A percentile compares a stretch with the other conserved stretches of the same genome.
Conservation (phyloP, 169 alveolate species). For the Cryptosporidium parvum region DNA sequence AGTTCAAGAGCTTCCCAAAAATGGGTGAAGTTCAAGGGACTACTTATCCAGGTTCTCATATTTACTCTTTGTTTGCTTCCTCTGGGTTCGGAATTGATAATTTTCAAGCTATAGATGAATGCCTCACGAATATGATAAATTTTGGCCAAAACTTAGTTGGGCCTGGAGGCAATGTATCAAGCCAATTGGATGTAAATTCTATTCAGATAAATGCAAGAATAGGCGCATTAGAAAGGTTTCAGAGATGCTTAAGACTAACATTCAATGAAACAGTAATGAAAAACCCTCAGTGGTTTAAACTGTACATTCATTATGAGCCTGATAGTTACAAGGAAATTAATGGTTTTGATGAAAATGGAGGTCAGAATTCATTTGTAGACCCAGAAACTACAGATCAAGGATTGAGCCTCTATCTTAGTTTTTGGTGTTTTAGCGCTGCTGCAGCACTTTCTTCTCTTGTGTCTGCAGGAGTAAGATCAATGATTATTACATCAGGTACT, state of each 20-base stretch:
- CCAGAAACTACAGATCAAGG: conserved; percentile 16
- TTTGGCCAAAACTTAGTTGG: conserved; percentile 58
- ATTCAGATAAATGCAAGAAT: conserved; percentile 76
- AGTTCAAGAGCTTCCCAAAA: conserved; percentile 1
- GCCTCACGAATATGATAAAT: conserved; percentile 63
- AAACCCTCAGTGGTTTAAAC: conserved; percentile 80
- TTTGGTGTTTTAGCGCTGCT: conserved; percentile 86
- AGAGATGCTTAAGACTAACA: conserved; percentile 78
- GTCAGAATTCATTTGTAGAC: not conserved
- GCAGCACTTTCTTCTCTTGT: conserved; percentile 84
- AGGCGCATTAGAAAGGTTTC: conserved; percentile 78
- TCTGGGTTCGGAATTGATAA: conserved; percentile 63
- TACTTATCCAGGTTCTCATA: conserved; percentile 50
- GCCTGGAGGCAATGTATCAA: conserved; percentile 23
- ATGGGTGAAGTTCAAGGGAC: conserved; percentile 51
- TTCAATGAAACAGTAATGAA: conserved; percentile 79
- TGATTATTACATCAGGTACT: conserved; percentile 95
- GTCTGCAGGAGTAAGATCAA: conserved; percentile 85
- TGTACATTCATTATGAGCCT: conserved; percentile 78
- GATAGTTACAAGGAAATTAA: conserved; percentile 53
- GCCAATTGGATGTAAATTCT: conserved; percentile 6
- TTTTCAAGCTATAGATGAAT: conserved; percentile 66
- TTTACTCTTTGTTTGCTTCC: conserved; percentile 54
- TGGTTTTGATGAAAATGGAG: conserved; percentile 71
- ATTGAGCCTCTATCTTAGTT: conserved; percentile 60